Conservation (phyloP, 768 basidiomycete genomes). For the Collybiopsis confluens region DNA sequence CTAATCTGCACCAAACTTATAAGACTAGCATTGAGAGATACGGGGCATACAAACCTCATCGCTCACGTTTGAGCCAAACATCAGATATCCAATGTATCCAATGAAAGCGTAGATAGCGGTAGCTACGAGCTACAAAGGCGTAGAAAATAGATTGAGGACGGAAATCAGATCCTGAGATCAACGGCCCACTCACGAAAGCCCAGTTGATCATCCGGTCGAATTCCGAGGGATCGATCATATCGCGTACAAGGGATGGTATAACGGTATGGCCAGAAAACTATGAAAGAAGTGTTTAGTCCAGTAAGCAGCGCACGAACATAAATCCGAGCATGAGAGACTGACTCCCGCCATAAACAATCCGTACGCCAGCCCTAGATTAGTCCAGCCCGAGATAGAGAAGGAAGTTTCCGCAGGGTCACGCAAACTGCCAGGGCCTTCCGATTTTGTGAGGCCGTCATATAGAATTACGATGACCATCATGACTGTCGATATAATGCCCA, state of each 20-base stretch:
- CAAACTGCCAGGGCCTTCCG: conserved; percentile 73
- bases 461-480: conserved; percentile 74
- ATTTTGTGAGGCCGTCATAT: conserved; percentile 76
- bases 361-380: conserved; percentile 72
- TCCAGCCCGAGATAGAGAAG: conserved; percentile 44
- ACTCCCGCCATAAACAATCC: conserved; percentile 93
- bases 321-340: conserved; percentile 20
- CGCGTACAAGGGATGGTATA: conserved; percentile 83
- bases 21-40: background rate
- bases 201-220: conserved; percentile 82
- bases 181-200: conserved; percentile 64
- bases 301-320: background rate
- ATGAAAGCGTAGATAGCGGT: conserved; percentile 63
- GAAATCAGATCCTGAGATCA: background rate
- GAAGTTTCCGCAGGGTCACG: conserved; percentile 71
- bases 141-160: background rate
- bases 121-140: conserved; percentile 46
- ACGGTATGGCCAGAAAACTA: conserved; percentile 92
- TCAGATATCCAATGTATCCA: conserved; percentile 81
- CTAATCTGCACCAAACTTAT: conserved; percentile 57
- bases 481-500: conserved; percentile 78
- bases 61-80: conserved; percentile 80
- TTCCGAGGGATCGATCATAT: conserved; percentile 80
- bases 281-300: background rate
- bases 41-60: conserved; percentile 59